phyloP scores from a whole-genome alignment of 371 early-diverging fungal species.

The Mucor plumbeus region DNA sequence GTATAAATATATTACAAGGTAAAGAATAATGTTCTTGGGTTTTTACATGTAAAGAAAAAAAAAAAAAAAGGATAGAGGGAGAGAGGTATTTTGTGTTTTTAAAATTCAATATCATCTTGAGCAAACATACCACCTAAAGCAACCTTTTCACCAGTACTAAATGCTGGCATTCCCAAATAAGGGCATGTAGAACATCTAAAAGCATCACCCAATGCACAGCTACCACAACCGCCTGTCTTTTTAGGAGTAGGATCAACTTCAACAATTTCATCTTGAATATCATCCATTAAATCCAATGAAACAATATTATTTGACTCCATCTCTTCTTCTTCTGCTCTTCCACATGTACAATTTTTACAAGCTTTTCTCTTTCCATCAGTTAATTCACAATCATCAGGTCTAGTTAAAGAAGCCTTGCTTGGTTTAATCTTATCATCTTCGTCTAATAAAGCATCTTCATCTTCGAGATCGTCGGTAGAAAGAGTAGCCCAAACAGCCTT shows the following conservation, averaged over 20 bases:
- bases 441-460: conserved; percentile 89
- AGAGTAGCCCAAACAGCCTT: conserved; percentile 51
- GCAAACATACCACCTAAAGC: conserved; percentile 70
- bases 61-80: background rate
- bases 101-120: conserved; percentile 56
- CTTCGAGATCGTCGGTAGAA: conserved; percentile 79
- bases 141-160: conserved; percentile 96
- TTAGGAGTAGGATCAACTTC: conserved; percentile 65
- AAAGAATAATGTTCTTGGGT: background rate
- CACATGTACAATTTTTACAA: conserved; percentile 97
- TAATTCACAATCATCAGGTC: conserved; percentile 71
- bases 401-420: conserved; percentile 17
- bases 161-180: conserved; percentile 98
- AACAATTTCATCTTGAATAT: conserved; percentile 52
- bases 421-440: conserved; percentile 61
- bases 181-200: conserved; percentile 99
- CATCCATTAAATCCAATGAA: conserved; percentile 68
- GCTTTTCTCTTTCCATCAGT: conserved; percentile 84
- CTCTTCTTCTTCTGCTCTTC: conserved; percentile 81
- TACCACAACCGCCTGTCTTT: conserved; percentile 60
- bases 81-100: conserved; percentile 5
- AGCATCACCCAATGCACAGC: conserved; percentile 99
- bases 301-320: conserved; percentile 66
- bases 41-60: background rate
- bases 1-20: conserved; percentile 4